Evolutionary conservation across 441 rosid genomes (phyloP), one percentile per base, ranked within the genome.

Genomic region (Populus hybrid): DNA sequence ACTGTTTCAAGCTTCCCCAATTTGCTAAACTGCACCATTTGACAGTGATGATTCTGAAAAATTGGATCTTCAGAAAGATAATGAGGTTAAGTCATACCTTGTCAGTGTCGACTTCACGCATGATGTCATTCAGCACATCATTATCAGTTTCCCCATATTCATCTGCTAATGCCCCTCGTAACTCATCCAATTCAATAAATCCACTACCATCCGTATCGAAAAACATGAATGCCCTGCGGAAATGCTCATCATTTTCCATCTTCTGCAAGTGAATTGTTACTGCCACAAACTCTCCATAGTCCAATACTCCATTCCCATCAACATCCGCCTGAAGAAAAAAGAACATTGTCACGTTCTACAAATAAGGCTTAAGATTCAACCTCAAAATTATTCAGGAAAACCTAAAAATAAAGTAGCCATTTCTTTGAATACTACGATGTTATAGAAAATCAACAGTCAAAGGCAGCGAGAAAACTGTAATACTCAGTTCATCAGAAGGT

Each of bases 251-350:
- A 70, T 95, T 95, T 81, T 91, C 99, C 93, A 93, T 92, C 89
- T 93, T 92, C 89, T 92, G 97, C 88, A 95, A 85, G 86, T 95
- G 99, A 79, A 95, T 90, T 24, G 97, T 92, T 77, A 95, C 99
- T 26, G 98, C 99, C 66, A 94, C 98, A 85, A 95, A 95, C 76
- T 95, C 99, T 50, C 99, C 98, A 59, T 95, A 95, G 82, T 93
- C 93, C 77, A 95, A 82, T 3, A 89, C 87, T 76, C 99, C 99
- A 81, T 93, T 93, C 61, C 97, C 97, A 81, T 92, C 97, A 77
- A 93, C 95, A 87, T 95, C 98, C 70, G 98, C 99, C 99, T 95
- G 83, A 72, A 78, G 20, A 77, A 74, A 24, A 42, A 50, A 38
- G 57, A 50, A 50, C 57, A 50, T 50, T 50, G 57, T 50, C 57